Evolutionary conservation across 768 basidiomycete species (phyloP).

Genomic region (Clathrus columnatus): DNA sequence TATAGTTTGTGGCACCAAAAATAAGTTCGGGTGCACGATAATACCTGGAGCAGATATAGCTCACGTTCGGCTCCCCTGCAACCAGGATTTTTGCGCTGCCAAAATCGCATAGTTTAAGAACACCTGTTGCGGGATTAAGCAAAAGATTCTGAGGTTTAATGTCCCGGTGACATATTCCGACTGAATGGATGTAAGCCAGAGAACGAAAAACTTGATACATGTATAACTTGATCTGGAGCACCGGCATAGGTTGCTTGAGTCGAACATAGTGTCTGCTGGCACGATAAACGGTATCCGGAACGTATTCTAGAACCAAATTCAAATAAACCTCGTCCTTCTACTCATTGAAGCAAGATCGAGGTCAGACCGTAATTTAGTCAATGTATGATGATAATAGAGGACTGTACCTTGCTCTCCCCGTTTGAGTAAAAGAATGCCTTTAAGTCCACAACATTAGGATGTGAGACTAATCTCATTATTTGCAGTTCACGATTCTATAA

Average conservation of each 20-base stretch:
- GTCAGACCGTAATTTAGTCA: conserved; percentile 9
- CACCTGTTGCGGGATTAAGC: conserved; percentile 92
- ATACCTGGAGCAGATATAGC: conserved; percentile 99
- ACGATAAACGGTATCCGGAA: conserved; percentile 98
- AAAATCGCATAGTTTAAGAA: conserved; percentile 98
- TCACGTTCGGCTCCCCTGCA: conserved; percentile 97
- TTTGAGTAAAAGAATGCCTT: conserved; percentile 99
- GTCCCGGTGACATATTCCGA: conserved; percentile 99
- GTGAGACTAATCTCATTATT: conserved; percentile 94
- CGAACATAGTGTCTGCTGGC: conserved; percentile 98
- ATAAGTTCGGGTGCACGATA: conserved; percentile 99
- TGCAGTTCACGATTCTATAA: conserved; percentile 94
- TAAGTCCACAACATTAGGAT: conserved; percentile 97
- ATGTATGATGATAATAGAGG: conserved; percentile 8
- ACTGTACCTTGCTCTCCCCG: conserved; percentile 81
- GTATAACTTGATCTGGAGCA: conserved; percentile 99
- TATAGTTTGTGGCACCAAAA: conserved; percentile 99
- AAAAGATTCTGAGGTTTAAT: conserved; percentile 99
- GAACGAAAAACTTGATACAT: conserved; percentile 99
- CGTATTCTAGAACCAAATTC: conserved; percentile 98
- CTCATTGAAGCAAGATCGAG: conserved; percentile 9
- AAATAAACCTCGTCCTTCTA: conserved; percentile 99
- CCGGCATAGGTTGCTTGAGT: conserved; percentile 99
- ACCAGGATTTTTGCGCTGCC: conserved; percentile 98
- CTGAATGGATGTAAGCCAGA: conserved; percentile 97